phyloP scores from a whole-genome alignment of 345 rosid species.

The Ceriops tagal region DNA sequence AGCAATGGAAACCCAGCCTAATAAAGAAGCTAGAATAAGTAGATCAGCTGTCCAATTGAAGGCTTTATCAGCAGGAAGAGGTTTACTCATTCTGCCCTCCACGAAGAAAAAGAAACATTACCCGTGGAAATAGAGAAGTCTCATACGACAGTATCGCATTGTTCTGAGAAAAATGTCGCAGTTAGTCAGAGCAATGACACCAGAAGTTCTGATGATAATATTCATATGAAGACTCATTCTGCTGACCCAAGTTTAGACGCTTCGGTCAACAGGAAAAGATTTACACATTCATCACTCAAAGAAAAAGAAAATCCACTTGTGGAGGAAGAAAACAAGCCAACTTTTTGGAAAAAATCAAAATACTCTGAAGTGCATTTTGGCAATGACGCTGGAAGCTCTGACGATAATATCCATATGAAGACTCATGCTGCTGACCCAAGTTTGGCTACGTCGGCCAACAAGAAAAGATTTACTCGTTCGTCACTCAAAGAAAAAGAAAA shows the following conservation, averaged over 20 bases:
- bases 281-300: conserved; percentile 3
- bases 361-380: background rate
- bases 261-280: conserved; percentile 4
- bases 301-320: conserved; percentile 3
- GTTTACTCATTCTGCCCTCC: conserved; percentile 8
- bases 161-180: conserved; percentile 1
- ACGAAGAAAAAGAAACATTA: conserved; percentile 3
- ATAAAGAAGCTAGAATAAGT: conserved; percentile 13
- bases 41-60: conserved; percentile 5
- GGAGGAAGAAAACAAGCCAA: conserved; percentile 6
- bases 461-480: conserved; percentile 7
- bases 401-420: background rate
- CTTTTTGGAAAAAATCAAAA: background rate
- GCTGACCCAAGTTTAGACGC: background rate
- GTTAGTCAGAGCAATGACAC: background rate
- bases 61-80: conserved; percentile 4
- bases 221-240: background rate
- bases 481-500: conserved; percentile 3
- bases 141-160: background rate
- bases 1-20: background rate
- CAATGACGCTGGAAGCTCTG: background rate
- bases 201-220: background rate
- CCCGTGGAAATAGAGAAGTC: conserved; percentile 7
- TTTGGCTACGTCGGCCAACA: background rate
- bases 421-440: background rate